phyloP scores from a whole-genome alignment of 2,329 filamentous ascomycete species.

The Calycina herbarum region DNA sequence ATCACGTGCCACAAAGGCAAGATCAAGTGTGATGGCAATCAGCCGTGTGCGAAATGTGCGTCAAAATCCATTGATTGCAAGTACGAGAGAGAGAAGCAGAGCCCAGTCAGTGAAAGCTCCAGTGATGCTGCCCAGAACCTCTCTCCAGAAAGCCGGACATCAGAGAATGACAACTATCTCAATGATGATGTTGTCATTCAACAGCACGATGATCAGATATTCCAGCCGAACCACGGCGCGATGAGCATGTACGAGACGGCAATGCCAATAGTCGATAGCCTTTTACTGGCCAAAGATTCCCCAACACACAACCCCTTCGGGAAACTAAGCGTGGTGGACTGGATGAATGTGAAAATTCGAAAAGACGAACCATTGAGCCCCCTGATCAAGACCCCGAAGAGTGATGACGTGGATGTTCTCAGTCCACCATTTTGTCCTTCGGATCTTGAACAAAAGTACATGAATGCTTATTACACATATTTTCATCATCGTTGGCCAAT shows the following conservation, averaged over 20 bases:
- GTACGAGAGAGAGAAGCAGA: slow-evolving; percentile 28
- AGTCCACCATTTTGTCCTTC: slow-evolving; percentile 18
- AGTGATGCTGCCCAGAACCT: background rate
- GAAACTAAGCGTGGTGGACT: slow-evolving; percentile 18
- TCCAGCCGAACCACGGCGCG: background rate
- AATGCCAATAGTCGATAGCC: background rate
- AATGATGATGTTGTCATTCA: background rate
- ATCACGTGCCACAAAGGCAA: slow-evolving; percentile 48
- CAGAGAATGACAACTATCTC: background rate
- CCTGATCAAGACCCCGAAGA: background rate
- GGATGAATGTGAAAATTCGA: slow-evolving; percentile 21
- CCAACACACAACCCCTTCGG: slow-evolving; percentile 3
- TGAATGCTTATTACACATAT: slow-evolving; percentile 41
- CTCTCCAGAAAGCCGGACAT: background rate
- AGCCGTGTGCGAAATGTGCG: slow-evolving; percentile 42
- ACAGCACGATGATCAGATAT: background rate
- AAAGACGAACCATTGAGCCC: slow-evolving; percentile 10
- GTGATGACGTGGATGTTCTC: background rate
- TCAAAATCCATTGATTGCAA: slow-evolving; percentile 43
- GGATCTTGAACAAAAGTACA: slow-evolving; percentile 23
- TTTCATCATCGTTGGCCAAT: slow-evolving; percentile 47
- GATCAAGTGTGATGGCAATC: slow-evolving; percentile 46
- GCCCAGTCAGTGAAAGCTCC: background rate
- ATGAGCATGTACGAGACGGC: background rate
- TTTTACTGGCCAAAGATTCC: background rate